Percentiles rank a stretch among this genome's conserved stretches.
These are phyloP conservation scores for Gamarada debralockiae DNA, from an alignment of 495 filamentous ascomycete species.

Conservation along the genomic window DNA sequence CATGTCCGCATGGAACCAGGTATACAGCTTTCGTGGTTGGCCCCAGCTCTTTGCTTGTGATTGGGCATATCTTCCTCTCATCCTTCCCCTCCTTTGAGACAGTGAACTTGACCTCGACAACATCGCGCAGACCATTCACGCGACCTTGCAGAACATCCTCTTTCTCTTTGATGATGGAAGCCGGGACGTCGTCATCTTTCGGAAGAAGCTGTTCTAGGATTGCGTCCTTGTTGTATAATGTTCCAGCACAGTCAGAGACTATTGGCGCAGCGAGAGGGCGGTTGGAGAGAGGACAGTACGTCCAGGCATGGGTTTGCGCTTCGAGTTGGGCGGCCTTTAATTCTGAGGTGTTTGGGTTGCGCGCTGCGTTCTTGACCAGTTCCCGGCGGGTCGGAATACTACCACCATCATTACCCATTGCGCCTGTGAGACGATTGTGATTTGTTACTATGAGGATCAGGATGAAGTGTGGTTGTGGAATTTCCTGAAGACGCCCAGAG, in stretches of 20 bases:
- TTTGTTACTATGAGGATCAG: background rate
- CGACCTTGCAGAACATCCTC: conserved; percentile 63
- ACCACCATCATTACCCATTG: conserved; percentile 95
- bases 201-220: conserved; percentile 78
- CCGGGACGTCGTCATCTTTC: conserved; percentile 43
- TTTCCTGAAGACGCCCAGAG: background rate
- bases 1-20: conserved; percentile 92
- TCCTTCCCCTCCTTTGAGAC: conserved; percentile 39
- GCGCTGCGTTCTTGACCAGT: conserved; percentile 85
- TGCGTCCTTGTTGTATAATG: conserved; percentile 93
- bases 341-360: conserved; percentile 77
- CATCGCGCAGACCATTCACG: conserved; percentile 80
- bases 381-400: conserved; percentile 93
- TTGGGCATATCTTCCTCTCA: conserved; percentile 62
- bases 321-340: conserved; percentile 84
- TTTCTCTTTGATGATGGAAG: conserved; percentile 46
- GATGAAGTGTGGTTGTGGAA: no score
- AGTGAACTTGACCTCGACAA: conserved; percentile 80
- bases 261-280: conserved; percentile 65
- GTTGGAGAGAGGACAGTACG: conserved; percentile 78
- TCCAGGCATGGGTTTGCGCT: conserved; percentile 80
- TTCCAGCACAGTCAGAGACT: conserved; percentile 81
- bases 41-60: conserved; percentile 84
- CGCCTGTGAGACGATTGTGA: conserved; percentile 1
- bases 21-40: conserved; percentile 79